These are phyloP conservation scores for Phytophthora ohioensis DNA, from an alignment of 352 stramenopile genomes.

Conservation along the genomic window DNA sequence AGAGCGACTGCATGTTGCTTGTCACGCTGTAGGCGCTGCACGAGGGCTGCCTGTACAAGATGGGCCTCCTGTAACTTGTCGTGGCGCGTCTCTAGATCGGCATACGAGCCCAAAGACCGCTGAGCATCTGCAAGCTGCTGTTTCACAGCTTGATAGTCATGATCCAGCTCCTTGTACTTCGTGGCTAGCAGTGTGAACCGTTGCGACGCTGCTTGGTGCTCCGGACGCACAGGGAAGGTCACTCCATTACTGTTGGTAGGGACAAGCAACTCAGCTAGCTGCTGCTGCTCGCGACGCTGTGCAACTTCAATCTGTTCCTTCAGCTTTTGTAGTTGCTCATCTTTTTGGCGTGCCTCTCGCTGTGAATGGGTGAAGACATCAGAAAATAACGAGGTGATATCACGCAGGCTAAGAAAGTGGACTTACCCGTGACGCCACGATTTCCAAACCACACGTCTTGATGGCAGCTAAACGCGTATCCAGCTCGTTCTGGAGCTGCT, in stretches of 20 bases:
- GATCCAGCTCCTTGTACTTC: constrained; percentile 77
- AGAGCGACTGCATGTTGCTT: constrained; percentile 61
- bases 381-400: neutral
- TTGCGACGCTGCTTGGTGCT: constrained; percentile 46
- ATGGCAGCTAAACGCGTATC: constrained; percentile 64
- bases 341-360: constrained; percentile 59
- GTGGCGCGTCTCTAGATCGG: constrained; percentile 60
- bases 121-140: constrained; percentile 50
- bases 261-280: constrained; percentile 47
- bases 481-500: constrained; percentile 68
- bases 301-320: constrained; percentile 39
- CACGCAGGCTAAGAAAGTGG: neutral
- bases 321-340: constrained; percentile 52
- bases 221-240: constrained; percentile 4
- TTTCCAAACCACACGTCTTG: constrained; percentile 66
- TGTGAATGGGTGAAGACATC: constrained; percentile 21
- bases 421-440: constrained; percentile 64
- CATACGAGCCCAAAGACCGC: constrained; percentile 33
- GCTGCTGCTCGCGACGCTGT: constrained; percentile 51
- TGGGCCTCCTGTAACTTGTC: constrained; percentile 77
- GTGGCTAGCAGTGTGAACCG: constrained; percentile 61
- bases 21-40: constrained; percentile 77
- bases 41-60: constrained; percentile 64
- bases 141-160: constrained; percentile 42
- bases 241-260: constrained; percentile 22